Conservation (phyloP, 768 basidiomycete genomes). For the Pholiota conissans region DNA sequence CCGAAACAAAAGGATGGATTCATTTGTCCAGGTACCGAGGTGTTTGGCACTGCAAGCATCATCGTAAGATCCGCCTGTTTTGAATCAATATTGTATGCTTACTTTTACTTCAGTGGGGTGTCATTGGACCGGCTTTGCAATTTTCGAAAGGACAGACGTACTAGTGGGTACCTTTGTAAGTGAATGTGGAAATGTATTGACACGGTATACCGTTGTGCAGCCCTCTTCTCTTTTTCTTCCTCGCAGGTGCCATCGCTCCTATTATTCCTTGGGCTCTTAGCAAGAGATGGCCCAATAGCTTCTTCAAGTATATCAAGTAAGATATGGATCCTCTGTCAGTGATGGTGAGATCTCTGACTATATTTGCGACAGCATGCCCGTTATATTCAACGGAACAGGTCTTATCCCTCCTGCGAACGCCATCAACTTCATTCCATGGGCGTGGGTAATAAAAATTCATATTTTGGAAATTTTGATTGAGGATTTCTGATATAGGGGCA, state of each 20-base stretch:
- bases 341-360: neutral
- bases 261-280: slow-evolving; percentile 55
- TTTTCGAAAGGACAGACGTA: slow-evolving; percentile 59
- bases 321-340: too few relatives aligned
- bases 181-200: neutral
- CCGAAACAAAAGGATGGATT: slow-evolving; percentile 49
- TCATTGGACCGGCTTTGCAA: slow-evolving; percentile 58
- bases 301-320: slow-evolving; percentile 65
- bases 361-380: slow-evolving; percentile 28
- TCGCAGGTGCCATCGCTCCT: slow-evolving; percentile 66
- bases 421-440: slow-evolving; percentile 81
- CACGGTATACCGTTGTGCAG: slow-evolving; percentile 26
- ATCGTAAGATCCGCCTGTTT: slow-evolving; percentile 50
- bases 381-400: slow-evolving; percentile 59
- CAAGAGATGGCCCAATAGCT: slow-evolving; percentile 59
- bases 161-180: slow-evolving; percentile 37
- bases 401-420: slow-evolving; percentile 81
- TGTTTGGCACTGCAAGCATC: slow-evolving; percentile 56
- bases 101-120: slow-evolving; percentile 37
- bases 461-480: neutral
- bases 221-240: slow-evolving; percentile 66
- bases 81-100: neutral
- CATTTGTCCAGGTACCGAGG: slow-evolving; percentile 50
- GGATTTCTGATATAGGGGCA: slow-evolving; percentile 28
- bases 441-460: slow-evolving; percentile 23